Base-by-base conservation (phyloP, 78 protist species). In the Trichosphaerium sp. region DNA sequence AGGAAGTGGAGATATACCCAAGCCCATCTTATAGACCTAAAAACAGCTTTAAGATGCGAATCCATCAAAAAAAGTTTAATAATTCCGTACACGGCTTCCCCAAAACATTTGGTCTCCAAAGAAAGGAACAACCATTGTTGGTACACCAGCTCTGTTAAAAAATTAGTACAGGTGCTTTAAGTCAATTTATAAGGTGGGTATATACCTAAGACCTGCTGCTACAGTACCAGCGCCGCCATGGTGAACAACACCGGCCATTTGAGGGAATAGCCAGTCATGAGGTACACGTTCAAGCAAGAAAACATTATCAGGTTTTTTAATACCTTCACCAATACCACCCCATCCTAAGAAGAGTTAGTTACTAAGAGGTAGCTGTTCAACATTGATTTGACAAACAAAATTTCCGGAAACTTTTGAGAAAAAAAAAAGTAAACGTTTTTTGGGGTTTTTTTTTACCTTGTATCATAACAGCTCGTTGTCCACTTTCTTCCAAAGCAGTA, bases 141-240 rank as follows among this genome's bases (percentile, higher is more conserved):
- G 89, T 49, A 56, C 54, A 18, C 70, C 69, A 0, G 66, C 69
- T 8, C 60, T 56, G n/a, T n/a, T n/a, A n/a, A n/a, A n/a, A n/a
- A n/a, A n/a, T n/a, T n/a, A n/a, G n/a, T n/a, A n/a, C n/a, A n/a
- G n/a, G n/a, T n/a, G n/a, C n/a, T n/a, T n/a, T n/a, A n/a, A n/a
- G n/a, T n/a, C n/a, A n/a, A n/a, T n/a, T n/a, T n/a, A n/a, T n/a
- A n/a, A n/a, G n/a, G n/a, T n/a, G n/a, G n/a, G n/a, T n/a, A n/a
- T n/a, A n/a, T n/a, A n/a, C n/a, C n/a, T n/a, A 21, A 83, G 66
- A 23, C 89, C 84, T 6, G 83, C 85, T 0, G 89, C 81, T 8
- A 80, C 74, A 26, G 89, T 83, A 59, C 89, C 89, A 29, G 89
- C 89, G 32, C 89, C 89, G 41, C 89, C 89, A 62, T 83, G 89